Evolutionary conservation across 805 yeast genomes (phyloP).

Genomic region (Wickerhamiella nectarea): DNA sequence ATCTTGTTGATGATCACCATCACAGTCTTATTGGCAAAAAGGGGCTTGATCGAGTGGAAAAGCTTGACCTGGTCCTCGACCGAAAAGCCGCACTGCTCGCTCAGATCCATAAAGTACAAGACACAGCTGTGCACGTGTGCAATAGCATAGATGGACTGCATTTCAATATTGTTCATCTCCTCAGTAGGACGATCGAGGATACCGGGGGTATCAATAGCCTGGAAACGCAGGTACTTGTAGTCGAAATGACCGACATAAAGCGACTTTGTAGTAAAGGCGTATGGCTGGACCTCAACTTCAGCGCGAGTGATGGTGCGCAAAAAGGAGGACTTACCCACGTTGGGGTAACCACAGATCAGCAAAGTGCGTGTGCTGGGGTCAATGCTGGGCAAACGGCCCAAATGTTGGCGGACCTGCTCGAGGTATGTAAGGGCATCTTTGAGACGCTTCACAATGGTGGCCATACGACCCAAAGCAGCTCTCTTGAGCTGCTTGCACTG

Average conservation of each 20-base stretch:
- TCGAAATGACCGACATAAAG: slow-evolving; percentile 97
- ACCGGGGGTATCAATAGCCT: slow-evolving; percentile 99
- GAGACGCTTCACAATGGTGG: slow-evolving; percentile 87
- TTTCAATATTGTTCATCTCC: slow-evolving; percentile 98
- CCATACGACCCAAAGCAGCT: slow-evolving; percentile 99
- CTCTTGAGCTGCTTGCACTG: slow-evolving; percentile 98
- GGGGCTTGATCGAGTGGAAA: slow-evolving; percentile 92
- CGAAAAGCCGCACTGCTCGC: slow-evolving; percentile 98
- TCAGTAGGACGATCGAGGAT: slow-evolving; percentile 97
- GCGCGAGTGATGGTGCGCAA: slow-evolving; percentile 89
- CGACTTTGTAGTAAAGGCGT: slow-evolving; percentile 97
- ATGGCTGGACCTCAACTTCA: slow-evolving; percentile 98
- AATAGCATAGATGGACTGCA: slow-evolving; percentile 98
- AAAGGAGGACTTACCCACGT: slow-evolving; percentile 97
- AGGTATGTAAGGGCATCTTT: slow-evolving; percentile 86
- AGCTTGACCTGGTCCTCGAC: slow-evolving; percentile 94
- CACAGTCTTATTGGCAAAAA: slow-evolving; percentile 93
- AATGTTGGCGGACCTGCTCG: slow-evolving; percentile 98
- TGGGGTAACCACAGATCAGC: slow-evolving; percentile 96
- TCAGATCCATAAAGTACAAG: slow-evolving; percentile 92
- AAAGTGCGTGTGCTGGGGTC: slow-evolving; percentile 98
- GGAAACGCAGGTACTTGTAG: slow-evolving; percentile 93
- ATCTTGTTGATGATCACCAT: slow-evolving; percentile 91
- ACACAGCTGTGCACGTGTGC: slow-evolving; percentile 97
- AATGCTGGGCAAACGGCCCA: slow-evolving; percentile 94